Evolutionary conservation across 2,329 filamentous ascomycete species (phyloP).

Genomic region (Colletotrichum euphorbiae): DNA sequence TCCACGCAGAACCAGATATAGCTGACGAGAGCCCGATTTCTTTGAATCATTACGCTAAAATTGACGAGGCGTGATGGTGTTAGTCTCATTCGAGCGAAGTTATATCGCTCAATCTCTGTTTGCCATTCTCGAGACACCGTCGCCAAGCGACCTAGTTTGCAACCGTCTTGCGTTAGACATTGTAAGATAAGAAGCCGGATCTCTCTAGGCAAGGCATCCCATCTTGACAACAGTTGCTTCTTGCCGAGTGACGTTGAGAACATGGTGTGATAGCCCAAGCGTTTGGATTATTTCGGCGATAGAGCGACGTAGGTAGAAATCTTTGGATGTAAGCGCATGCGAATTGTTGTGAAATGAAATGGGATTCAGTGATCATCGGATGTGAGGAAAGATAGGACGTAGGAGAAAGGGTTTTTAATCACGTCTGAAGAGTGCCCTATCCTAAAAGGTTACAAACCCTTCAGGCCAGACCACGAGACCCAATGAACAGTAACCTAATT

Average conservation of each 20-base stretch:
- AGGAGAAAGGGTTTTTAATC: too few relatives aligned
- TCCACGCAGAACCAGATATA: constrained; percentile 49
- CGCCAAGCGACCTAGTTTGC: constrained; percentile 43
- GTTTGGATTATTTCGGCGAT: too few relatives aligned
- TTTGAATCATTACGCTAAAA: constrained; percentile 45
- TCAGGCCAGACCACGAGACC: too few relatives aligned
- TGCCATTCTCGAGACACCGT: constrained; percentile 50
- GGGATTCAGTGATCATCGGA: background rate
- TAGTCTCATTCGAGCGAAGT: constrained; percentile 47
- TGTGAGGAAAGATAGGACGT: too few relatives aligned
- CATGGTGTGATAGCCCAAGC: too few relatives aligned
- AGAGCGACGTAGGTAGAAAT: too few relatives aligned
- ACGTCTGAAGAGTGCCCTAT: too few relatives aligned
- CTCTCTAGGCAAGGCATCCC: constrained; percentile 42
- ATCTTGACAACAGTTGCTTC: background rate
- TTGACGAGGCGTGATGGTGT: constrained; percentile 46
- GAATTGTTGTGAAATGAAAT: background rate
- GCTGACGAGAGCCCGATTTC: constrained; percentile 45
- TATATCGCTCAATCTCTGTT: constrained; percentile 44
- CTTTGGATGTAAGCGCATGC: too few relatives aligned
- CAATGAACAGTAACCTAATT: too few relatives aligned
- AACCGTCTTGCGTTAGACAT: constrained; percentile 41
- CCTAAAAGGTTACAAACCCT: too few relatives aligned
- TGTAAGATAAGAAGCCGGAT: constrained; percentile 44
- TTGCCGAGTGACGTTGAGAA: too few relatives aligned